phyloP scores from a whole-genome alignment of 345 rosid species.

The Linum tenue region DNA sequence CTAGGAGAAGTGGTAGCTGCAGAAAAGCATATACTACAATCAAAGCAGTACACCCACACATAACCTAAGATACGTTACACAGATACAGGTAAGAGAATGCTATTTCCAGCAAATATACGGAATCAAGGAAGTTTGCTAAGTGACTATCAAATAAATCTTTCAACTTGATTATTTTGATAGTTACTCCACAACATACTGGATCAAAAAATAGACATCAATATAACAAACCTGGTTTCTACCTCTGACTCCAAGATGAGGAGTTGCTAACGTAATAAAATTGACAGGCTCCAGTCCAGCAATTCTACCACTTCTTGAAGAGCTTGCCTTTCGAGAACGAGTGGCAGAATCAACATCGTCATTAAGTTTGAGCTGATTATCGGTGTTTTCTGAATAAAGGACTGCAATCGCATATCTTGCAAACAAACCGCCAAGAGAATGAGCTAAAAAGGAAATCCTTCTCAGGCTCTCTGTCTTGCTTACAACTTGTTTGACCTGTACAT shows the following conservation, averaged over 20 bases:
- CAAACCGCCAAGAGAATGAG: constrained; percentile 98
- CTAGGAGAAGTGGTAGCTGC: constrained; percentile 90
- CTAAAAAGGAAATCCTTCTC: constrained; percentile 79
- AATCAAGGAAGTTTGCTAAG: too few species aligned
- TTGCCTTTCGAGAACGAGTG: constrained; percentile 21
- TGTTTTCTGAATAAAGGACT: constrained; percentile 50
- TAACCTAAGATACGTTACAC: too few species aligned
- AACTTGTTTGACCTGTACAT: constrained; percentile 56
- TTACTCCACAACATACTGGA: background rate
- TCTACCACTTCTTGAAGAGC: constrained; percentile 36
- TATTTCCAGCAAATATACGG: too few species aligned
- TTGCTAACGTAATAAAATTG: constrained; percentile 91
- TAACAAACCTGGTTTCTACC: constrained; percentile 89
- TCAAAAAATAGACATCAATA: background rate
- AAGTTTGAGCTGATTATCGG: constrained; percentile 18
- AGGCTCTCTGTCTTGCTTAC: constrained; percentile 59
- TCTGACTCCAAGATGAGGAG: constrained; percentile 97
- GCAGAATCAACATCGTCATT: constrained; percentile 23
- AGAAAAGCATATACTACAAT: background rate
- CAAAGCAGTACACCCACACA: too few species aligned
- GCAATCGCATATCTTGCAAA: constrained; percentile 86
- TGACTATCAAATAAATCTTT: too few species aligned
- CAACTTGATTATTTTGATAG: background rate
- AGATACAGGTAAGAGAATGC: too few species aligned
- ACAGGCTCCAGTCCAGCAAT: constrained; percentile 88